Percentiles rank a stretch among this genome's conserved stretches.
phyloP scores from a whole-genome alignment of 2,329 filamentous ascomycete genomes.

The Domatiomyces globalis region DNA sequence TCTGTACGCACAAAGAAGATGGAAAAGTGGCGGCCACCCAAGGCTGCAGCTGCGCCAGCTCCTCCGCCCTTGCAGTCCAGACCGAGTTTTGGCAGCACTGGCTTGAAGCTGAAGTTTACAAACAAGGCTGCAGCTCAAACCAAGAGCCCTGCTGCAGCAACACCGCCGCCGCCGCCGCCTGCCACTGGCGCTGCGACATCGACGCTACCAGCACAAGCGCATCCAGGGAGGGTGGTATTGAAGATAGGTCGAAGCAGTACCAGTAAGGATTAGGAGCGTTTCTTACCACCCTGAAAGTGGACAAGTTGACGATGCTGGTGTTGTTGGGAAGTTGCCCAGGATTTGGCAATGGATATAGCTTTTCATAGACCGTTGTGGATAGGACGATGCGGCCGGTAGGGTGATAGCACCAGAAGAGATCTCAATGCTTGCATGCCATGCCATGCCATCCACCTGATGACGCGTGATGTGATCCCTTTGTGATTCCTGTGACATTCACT shows the following conservation, averaged over 20 bases:
- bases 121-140: conserved; percentile 16
- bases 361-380: not conserved
- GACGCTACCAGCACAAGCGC: not conserved
- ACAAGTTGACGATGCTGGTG: not conserved
- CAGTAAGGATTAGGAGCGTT: not conserved
- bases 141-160: conserved; percentile 21
- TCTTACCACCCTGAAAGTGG: not conserved
- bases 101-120: conserved; percentile 15
- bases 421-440: not conserved
- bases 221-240: not conserved
- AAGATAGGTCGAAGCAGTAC: not conserved
- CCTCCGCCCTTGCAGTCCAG: conserved; percentile 1
- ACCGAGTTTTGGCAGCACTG: not conserved
- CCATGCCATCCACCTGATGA: not conserved
- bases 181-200: conserved; percentile 10
- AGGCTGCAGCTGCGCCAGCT: conserved; percentile 8
- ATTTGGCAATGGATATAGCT: not conserved
- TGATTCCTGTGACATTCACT: not conserved
- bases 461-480: not conserved
- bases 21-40: conserved; percentile 20
- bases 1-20: conserved; percentile 26
- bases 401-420: not conserved
- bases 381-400: not conserved
- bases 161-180: conserved; percentile 20
- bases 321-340: not conserved